A percentile compares a stretch with the other conserved stretches of the same genome.
These are phyloP conservation scores for Isatis tinctoria DNA, from an alignment of 345 rosid species.

Conservation along the genomic window DNA sequence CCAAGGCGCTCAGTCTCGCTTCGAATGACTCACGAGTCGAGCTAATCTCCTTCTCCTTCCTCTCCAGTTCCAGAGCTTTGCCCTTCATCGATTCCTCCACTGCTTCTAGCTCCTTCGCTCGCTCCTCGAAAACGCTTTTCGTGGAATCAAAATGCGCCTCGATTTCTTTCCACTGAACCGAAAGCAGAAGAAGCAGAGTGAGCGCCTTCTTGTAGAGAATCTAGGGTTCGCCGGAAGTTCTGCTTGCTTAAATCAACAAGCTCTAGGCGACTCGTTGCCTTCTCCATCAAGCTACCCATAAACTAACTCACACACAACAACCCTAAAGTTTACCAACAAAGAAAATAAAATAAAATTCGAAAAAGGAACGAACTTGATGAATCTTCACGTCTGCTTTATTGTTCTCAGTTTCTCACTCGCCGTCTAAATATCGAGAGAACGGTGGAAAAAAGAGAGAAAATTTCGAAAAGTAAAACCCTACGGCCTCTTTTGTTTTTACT, in stretches of 20 bases:
- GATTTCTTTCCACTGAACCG: slow-evolving; percentile 47
- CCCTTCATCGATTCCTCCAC: slow-evolving; percentile 25
- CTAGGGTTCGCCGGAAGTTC: slow-evolving; percentile 25
- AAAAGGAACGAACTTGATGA: background rate
- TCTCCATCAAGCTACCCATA: slow-evolving; percentile 25
- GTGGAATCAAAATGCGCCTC: slow-evolving; percentile 33
- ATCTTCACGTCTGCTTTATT: background rate
- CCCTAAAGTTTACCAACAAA: background rate
- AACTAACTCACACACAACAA: background rate
- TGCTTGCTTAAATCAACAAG: slow-evolving; percentile 16
- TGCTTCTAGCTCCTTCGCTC: slow-evolving; percentile 27
- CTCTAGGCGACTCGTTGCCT: slow-evolving; percentile 3
- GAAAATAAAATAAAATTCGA: background rate
- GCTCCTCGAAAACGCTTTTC: slow-evolving; percentile 17
- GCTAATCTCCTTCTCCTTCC: slow-evolving; percentile 5
- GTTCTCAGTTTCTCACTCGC: background rate
- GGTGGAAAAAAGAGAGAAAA: background rate
- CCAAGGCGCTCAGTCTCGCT: slow-evolving; percentile 20
- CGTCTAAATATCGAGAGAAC: background rate
- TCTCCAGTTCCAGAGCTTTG: slow-evolving; percentile 9
- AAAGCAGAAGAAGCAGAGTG: slow-evolving; percentile 40
- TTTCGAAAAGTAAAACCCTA: background rate
- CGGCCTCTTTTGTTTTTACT: background rate
- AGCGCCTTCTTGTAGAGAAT: slow-evolving; percentile 35
- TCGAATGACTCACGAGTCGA: background rate